Evolutionary conservation across 208 protist genomes (phyloP).

Genomic region (Crithidia acanthocephali): DNA sequence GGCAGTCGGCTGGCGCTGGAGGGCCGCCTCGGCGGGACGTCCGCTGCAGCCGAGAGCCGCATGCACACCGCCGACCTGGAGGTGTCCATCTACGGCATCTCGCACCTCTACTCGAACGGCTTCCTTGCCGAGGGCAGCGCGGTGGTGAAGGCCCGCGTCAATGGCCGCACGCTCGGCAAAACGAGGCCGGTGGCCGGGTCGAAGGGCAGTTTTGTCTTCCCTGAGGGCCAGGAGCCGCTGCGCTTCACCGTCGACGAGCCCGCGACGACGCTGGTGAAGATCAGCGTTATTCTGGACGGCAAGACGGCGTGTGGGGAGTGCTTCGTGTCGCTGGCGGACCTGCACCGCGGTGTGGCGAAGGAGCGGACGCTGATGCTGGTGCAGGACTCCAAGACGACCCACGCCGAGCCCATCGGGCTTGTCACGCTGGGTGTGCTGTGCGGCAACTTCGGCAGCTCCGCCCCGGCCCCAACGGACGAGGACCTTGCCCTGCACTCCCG

Average conservation of each 20-base stretch:
- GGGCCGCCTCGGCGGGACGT: neutral
- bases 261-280: slow-evolving; percentile 41
- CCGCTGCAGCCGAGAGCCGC: slow-evolving; percentile 6
- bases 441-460: slow-evolving; percentile 51
- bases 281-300: slow-evolving; percentile 55
- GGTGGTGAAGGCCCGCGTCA: slow-evolving; percentile 62
- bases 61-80: slow-evolving; percentile 30
- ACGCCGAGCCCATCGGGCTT: slow-evolving; percentile 57
- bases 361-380: slow-evolving; percentile 74
- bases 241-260: slow-evolving; percentile 57
- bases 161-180: slow-evolving; percentile 41
- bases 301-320: slow-evolving; percentile 61
- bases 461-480: slow-evolving; percentile 36
- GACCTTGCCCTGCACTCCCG: slow-evolving; percentile 54
- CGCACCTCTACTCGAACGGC: slow-evolving; percentile 51
- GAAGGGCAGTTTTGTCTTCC: slow-evolving; percentile 54
- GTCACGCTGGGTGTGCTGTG: slow-evolving; percentile 67
- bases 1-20: slow-evolving; percentile 7
- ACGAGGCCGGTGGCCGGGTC: slow-evolving; percentile 37
- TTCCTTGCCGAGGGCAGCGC: slow-evolving; percentile 50
- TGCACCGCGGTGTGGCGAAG: slow-evolving; percentile 55
- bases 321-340: slow-evolving; percentile 57
- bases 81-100: slow-evolving; percentile 51
- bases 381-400: slow-evolving; percentile 36
- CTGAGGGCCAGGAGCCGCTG: slow-evolving; percentile 35